phyloP scores from a whole-genome alignment of 495 filamentous ascomycete species.

The Clavariopsis aquatica region DNA sequence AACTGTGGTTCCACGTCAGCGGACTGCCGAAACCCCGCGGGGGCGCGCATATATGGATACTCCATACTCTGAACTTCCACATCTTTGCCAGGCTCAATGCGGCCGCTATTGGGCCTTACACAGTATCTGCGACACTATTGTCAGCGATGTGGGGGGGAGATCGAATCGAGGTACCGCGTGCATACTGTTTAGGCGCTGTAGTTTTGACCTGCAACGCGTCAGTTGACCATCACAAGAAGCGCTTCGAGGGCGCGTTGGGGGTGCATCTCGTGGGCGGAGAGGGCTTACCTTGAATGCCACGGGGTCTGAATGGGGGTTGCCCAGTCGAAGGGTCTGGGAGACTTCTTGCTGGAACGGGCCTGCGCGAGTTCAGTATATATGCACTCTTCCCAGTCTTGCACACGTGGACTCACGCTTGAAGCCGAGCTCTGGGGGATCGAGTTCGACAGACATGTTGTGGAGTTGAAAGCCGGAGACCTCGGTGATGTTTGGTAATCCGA shows the following conservation, averaged over 20 bases:
- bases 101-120: conserved; percentile 94
- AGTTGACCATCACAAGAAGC: conserved; percentile 6
- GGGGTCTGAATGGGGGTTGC: conserved; percentile 73
- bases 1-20: conserved; percentile 56
- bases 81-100: conserved; percentile 81
- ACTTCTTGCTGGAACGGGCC: conserved; percentile 93
- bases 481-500: conserved; percentile 30
- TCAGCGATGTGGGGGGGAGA: conserved; percentile 16
- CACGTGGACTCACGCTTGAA: conserved; percentile 73
- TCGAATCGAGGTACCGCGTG: conserved; percentile 17
- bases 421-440: conserved; percentile 86
- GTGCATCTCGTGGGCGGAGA: conserved; percentile 7
- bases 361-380: conserved; percentile 45
- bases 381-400: neutral
- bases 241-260: conserved; percentile 5
- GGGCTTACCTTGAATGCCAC: conserved; percentile 89
- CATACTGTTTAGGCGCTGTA: conserved; percentile 97
- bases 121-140: conserved; percentile 70
- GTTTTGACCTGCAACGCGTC: conserved; percentile 80
- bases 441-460: conserved; percentile 83
- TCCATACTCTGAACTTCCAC: conserved; percentile 86
- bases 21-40: conserved; percentile 31
- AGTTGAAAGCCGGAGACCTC: neutral
- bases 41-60: conserved; percentile 38
- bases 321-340: conserved; percentile 75